Base-by-base conservation (phyloP, 106 monocot species). In the Acanthochlamys bracteata region DNA sequence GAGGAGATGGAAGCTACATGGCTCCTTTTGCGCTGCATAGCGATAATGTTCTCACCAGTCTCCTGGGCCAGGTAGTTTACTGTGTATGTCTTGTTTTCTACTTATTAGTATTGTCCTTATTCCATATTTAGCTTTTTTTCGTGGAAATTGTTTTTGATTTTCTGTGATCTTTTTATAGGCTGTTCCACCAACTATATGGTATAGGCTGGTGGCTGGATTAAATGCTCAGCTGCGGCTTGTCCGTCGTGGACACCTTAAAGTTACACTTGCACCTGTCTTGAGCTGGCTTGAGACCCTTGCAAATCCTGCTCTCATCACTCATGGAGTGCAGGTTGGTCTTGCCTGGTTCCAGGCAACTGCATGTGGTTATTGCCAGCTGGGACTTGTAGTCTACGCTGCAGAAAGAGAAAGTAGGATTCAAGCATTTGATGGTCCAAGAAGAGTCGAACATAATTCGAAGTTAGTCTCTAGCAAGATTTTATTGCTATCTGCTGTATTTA, bases 1-100 rank as follows among this genome's bases (percentile, higher is more conserved):
- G 96, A 20, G 96, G 96, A 25, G 85, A 98, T 81, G 96, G 91
- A 61, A 88, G 83, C 74, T 98, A 98, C 71, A 98, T 98, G 88
- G 76, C 91, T 66, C 96, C 96, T 55, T 92, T 98, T 76, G 66
- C 79, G 12, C 91, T 98, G 71, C 85, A 98, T 43, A 98, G 91
- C 68, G 96, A 98, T 67, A 98, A 88, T 77, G 80, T 98, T 49
- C 83, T 98, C 20, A 98, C 96, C 17, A 91, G 81, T 72, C 96
- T 98, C 42, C 85, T 98, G 91, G 81, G 96, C 62, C 96, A 98
- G 91, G 96, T 98, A 57, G 67, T 17, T 10, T n/a, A n/a, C n/a
- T n/a, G n/a, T n/a, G n/a, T n/a, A n/a, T n/a, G n/a, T n/a, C n/a
- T n/a, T 49, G 49, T 49, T 49, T 49, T 49, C 12, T 14, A 4